Conservation (phyloP, 306 rosid genomes). For the Castanea crenata region DNA sequence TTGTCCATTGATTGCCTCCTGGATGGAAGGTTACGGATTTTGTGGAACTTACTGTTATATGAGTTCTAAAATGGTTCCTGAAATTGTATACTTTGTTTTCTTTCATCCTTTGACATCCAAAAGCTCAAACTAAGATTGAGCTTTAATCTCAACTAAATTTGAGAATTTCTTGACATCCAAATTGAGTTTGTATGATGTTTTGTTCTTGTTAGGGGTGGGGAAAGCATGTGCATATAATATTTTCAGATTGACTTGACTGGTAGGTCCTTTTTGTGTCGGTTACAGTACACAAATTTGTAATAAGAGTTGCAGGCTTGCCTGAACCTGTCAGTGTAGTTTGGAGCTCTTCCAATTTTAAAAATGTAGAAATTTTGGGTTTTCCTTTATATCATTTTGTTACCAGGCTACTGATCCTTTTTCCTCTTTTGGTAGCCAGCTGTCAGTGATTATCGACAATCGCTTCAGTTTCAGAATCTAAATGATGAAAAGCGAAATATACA, state of each 20-base stretch:
- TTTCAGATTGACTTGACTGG: neutral
- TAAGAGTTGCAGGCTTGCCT: neutral
- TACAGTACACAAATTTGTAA: neutral
- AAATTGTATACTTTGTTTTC: neutral
- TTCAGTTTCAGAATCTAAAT: slow-evolving; percentile 88
- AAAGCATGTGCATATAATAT: neutral
- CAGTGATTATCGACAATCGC: slow-evolving; percentile 94
- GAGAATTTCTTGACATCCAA: neutral
- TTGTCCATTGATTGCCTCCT: neutral
- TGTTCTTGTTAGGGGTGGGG: neutral
- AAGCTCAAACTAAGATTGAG: neutral
- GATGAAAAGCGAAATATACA: slow-evolving; percentile 87
- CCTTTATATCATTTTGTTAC: neutral
- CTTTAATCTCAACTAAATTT: neutral
- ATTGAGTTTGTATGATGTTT: neutral
- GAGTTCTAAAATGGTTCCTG: neutral
- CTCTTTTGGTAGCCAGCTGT: slow-evolving; percentile 51
- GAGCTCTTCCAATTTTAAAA: neutral
- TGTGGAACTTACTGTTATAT: neutral
- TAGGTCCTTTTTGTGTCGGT: slow-evolving; percentile 16
- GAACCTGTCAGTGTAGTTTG: neutral
- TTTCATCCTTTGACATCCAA: neutral
- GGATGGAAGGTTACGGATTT: neutral
- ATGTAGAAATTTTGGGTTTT: neutral
- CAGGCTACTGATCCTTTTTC: neutral